A percentile compares a stretch with the other conserved stretches of the same genome.
Evolutionary conservation across 176 grass and related monocot genomes (phyloP).

Genomic region (Ensete ventricosum): DNA sequence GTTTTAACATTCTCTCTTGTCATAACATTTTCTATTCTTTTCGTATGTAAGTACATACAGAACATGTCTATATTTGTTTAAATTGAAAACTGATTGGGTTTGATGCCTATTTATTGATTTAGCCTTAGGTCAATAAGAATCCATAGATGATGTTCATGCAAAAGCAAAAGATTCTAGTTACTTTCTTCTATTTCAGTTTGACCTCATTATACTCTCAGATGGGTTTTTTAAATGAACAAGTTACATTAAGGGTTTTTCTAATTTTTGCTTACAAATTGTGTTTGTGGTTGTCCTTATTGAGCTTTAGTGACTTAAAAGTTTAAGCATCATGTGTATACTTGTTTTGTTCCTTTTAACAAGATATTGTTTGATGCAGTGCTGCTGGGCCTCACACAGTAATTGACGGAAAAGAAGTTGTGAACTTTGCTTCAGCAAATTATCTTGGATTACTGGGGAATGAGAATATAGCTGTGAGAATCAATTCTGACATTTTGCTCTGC

Average conservation of each 20-base stretch:
- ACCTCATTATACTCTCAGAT: neutral
- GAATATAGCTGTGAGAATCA: conserved; percentile 70
- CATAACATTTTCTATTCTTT: too few species aligned
- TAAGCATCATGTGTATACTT: neutral
- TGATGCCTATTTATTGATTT: too few species aligned
- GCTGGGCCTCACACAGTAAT: conserved; percentile 71
- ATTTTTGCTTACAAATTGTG: neutral
- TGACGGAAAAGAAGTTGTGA: conserved; percentile 85
- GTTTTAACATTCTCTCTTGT: too few species aligned
- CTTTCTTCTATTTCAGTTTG: neutral
- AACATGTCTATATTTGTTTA: too few species aligned
- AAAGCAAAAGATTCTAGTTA: neutral
- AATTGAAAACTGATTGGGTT: too few species aligned
- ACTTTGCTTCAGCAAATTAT: conserved; percentile 93
- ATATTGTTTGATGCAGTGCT: conserved; percentile 39
- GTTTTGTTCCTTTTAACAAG: conserved; percentile 8
- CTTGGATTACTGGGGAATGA: conserved; percentile 86
- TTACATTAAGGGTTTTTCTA: neutral
- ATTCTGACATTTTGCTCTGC: conserved; percentile 4
- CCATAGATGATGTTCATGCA: neutral
- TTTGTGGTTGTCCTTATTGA: conserved; percentile 9
- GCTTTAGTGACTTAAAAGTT: too few species aligned
- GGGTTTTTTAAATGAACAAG: neutral
- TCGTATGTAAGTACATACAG: too few species aligned
- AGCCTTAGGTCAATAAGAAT: too few species aligned